Conservation (phyloP, 2,329 filamentous ascomycete species). For the Gremmenia infestans region DNA sequence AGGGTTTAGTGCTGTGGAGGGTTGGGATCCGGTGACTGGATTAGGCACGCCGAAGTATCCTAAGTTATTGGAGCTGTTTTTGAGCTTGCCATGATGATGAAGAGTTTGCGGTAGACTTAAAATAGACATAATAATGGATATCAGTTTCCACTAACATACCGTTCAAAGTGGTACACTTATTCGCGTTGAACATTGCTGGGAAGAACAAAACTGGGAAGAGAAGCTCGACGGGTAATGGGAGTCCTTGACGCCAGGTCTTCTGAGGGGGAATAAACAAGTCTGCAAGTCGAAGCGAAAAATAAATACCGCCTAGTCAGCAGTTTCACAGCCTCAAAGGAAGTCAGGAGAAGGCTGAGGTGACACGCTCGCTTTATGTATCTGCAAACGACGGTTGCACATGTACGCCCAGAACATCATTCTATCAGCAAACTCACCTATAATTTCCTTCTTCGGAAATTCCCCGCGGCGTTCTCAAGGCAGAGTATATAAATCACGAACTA, state of each 20-base stretch:
- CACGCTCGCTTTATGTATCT: neutral
- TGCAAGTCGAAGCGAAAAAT: too few relatives aligned
- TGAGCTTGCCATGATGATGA: constrained; percentile 15
- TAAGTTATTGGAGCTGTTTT: constrained; percentile 18
- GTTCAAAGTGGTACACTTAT: neutral
- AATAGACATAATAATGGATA: neutral
- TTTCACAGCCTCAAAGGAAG: too few relatives aligned
- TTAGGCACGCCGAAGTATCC: constrained; percentile 29
- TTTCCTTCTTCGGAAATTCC: neutral
- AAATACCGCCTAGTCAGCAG: too few relatives aligned
- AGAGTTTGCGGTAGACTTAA: neutral
- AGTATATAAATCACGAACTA: too few relatives aligned
- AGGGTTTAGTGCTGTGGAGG: constrained; percentile 30
- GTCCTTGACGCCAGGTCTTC: too few relatives aligned
- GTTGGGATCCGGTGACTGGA: constrained; percentile 33
- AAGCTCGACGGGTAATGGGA: too few relatives aligned
- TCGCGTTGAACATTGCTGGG: neutral
- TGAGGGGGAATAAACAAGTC: too few relatives aligned
- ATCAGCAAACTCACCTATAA: neutral
- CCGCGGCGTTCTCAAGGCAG: too few relatives aligned
- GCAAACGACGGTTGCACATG: neutral
- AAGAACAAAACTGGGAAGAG: too few relatives aligned
- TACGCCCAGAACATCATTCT: neutral
- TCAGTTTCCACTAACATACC: neutral
- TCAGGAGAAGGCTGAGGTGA: neutral